Conservation (phyloP, 2,329 filamentous ascomycete species). For the Penicillium sp. region DNA sequence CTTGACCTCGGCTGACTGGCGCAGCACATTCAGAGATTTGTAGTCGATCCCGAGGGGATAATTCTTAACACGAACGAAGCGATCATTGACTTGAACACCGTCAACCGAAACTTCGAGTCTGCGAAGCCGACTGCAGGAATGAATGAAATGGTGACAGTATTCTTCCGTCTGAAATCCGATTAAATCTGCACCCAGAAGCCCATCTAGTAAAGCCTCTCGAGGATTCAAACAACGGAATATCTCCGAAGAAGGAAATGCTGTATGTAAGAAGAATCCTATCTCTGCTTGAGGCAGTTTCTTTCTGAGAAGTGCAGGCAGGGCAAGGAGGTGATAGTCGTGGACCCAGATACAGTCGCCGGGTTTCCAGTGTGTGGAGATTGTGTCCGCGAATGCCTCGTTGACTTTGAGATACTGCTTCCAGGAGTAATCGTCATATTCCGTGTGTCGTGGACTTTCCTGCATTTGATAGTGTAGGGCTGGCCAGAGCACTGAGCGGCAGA, state of each 20-base stretch:
- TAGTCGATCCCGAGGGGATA: constrained; percentile 86
- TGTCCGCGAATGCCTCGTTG: constrained; percentile 88
- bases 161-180: constrained; percentile 91
- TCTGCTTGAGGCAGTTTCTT: constrained; percentile 79
- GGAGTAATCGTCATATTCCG: constrained; percentile 92
- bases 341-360: constrained; percentile 89
- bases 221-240: constrained; percentile 86
- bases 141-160: constrained; percentile 87
- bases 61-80: constrained; percentile 80
- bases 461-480: constrained; percentile 97
- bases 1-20: constrained; percentile 67
- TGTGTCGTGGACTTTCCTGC: constrained; percentile 93
- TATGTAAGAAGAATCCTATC: constrained; percentile 93
- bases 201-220: constrained; percentile 78
- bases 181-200: constrained; percentile 87
- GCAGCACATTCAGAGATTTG: constrained; percentile 64
- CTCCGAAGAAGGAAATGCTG: constrained; percentile 91
- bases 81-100: constrained; percentile 81
- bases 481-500: constrained; percentile 95
- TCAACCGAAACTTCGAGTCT: constrained; percentile 80
- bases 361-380: constrained; percentile 85
- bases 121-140: constrained; percentile 86
- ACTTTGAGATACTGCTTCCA: constrained; percentile 91
- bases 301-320: constrained; percentile 82
- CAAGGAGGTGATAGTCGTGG: constrained; percentile 88